phyloP scores from a whole-genome alignment of 495 filamentous ascomycete species.

The Neohortaea acidophila region DNA sequence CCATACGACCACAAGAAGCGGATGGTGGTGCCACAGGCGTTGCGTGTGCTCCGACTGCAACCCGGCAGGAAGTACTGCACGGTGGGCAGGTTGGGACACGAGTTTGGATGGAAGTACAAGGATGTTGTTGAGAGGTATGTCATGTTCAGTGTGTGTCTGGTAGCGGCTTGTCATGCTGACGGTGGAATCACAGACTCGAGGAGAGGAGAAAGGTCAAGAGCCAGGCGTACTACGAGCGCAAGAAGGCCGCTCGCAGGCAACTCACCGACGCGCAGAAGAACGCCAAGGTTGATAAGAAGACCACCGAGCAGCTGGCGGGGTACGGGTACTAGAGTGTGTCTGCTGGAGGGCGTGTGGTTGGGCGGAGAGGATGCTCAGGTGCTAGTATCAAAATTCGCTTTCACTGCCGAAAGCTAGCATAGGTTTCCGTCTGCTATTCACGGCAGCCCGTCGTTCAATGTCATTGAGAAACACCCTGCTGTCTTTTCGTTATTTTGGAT shows the following conservation, averaged over 20 bases:
- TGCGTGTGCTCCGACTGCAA: conserved; percentile 85
- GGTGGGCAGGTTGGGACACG: conserved; percentile 90
- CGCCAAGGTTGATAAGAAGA: conserved; percentile 67
- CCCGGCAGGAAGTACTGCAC: conserved; percentile 99
- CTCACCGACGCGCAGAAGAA: conserved; percentile 80
- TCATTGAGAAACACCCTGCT: not conserved
- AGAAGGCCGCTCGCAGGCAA: conserved; percentile 86
- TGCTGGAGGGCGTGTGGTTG: not conserved
- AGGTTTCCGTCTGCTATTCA: too few species aligned
- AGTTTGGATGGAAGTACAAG: conserved; percentile 99
- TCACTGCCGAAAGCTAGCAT: too few species aligned
- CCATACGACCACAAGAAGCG: conserved; percentile 99
- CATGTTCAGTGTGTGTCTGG: not conserved
- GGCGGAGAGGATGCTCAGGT: too few species aligned
- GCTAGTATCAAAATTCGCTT: too few species aligned
- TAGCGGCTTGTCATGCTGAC: conserved; percentile 8
- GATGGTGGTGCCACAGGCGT: conserved; percentile 94
- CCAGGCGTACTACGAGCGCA: conserved; percentile 97
- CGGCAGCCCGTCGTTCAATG: too few species aligned
- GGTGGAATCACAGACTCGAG: conserved; percentile 64
- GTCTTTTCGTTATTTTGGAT: not conserved
- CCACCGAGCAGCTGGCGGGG: conserved; percentile 52
- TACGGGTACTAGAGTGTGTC: conserved; percentile 49
- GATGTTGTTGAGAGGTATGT: conserved; percentile 92
- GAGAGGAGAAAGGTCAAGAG: conserved; percentile 98